Conservation (phyloP, 2,329 filamentous ascomycete genomes). For the Fusarium sp. region DNA sequence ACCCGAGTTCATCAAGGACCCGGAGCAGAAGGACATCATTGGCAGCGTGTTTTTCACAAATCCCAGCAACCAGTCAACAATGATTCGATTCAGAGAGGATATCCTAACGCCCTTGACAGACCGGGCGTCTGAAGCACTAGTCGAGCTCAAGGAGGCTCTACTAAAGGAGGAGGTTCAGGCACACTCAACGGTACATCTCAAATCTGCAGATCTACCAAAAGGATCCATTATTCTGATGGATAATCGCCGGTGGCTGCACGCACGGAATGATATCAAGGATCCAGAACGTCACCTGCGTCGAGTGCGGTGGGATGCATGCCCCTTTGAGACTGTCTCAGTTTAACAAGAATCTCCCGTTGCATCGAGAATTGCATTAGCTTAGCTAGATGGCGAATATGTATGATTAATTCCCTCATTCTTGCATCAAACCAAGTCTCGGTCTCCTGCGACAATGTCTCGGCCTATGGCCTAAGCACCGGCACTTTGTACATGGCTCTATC, state of each 20-base stretch:
- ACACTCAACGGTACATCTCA: conserved; percentile 39
- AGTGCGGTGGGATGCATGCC: conserved; percentile 48
- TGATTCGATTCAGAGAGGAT: conserved; percentile 48
- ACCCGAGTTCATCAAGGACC: conserved; percentile 48
- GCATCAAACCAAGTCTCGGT: not conserved
- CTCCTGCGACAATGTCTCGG: not conserved
- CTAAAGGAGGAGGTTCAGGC: conserved; percentile 13
- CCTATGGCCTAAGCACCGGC: not conserved
- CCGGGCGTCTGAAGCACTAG: conserved; percentile 36
- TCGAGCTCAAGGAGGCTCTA: conserved; percentile 38
- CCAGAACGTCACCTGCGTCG: conserved; percentile 48
- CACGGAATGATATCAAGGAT: conserved; percentile 46
- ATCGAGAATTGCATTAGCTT: not conserved
- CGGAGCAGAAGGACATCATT: conserved; percentile 20
- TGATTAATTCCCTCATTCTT: conserved; percentile 1
- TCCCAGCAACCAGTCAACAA: not conserved
- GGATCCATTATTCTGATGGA: conserved; percentile 47
- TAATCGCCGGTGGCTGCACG: conserved; percentile 50
- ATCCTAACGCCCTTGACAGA: conserved; percentile 44
- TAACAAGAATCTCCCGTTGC: not conserved
- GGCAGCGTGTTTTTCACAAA: conserved; percentile 36
- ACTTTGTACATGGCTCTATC: not conserved
- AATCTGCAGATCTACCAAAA: conserved; percentile 39
- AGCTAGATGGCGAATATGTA: not conserved
- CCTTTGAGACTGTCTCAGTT: conserved; percentile 30